Evolutionary conservation across 306 rosid species (phyloP).

Genomic region (Trifolium pratense): DNA sequence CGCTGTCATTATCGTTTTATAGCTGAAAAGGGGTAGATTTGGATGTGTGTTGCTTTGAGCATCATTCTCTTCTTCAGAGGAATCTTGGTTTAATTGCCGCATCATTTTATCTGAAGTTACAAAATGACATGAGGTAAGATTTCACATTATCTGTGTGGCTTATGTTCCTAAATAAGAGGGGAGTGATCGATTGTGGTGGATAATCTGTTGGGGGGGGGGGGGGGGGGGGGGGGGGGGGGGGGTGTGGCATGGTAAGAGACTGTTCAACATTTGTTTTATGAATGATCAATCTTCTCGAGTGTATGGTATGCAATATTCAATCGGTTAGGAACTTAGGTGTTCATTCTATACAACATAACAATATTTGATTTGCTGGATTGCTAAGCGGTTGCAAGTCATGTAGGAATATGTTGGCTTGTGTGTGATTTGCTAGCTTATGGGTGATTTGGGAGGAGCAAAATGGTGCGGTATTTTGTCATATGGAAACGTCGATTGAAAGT

Average conservation of each 20-base stretch:
- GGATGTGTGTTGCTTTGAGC: conserved; percentile 20
- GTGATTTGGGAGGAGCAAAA: not conserved
- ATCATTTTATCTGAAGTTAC: conserved; percentile 23
- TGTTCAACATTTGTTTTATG: too few relatives aligned
- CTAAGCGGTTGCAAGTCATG: too few relatives aligned
- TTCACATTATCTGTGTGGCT: not conserved
- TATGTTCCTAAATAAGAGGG: too few relatives aligned
- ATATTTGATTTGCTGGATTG: too few relatives aligned
- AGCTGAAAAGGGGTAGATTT: conserved; percentile 41
- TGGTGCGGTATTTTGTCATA: not conserved
- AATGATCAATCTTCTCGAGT: too few relatives aligned
- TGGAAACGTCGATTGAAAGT: not conserved
- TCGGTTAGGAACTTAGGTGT: too few relatives aligned
- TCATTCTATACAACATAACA: too few relatives aligned
- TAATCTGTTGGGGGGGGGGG: too few relatives aligned
- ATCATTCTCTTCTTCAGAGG: conserved; percentile 12
- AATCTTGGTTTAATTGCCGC: conserved; percentile 25
- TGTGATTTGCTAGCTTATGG: not conserved
- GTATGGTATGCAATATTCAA: too few relatives aligned
- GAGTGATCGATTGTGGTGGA: too few relatives aligned
- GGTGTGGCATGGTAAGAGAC: too few relatives aligned
- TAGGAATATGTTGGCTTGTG: not conserved
- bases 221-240: too few relatives aligned
- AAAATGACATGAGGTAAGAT: conserved; percentile 27
- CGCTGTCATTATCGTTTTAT: conserved; percentile 37